Base-by-base conservation (phyloP, 208 protist genomes). In the Leishmania tropica region DNA sequence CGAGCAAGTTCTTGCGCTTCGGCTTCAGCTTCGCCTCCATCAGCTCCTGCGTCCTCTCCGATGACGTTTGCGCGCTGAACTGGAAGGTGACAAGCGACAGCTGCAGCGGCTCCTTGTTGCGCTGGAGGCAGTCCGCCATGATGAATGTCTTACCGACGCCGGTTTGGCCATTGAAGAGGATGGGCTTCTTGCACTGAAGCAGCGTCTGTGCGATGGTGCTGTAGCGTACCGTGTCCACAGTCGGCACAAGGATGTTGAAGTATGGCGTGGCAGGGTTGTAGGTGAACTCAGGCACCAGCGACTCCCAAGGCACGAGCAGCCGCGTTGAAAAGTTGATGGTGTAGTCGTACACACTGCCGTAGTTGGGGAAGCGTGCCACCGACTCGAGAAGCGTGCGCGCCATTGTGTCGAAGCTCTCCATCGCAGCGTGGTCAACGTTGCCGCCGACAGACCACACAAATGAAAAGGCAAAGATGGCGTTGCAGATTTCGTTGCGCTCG, bases 161-260 rank as follows among this genome's bases (percentile, higher is more conserved):
- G 35, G 97, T 98, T 67, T 95, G 92, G n/a, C 99, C 99, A 78
- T 95, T 99, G 83, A 99, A 96, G 70, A 99, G 92, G 54, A 99
- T 76, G 19, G 98, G 96, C 83, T 98, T 95, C 19, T 93, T 88
- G 60, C 84, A 90, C 13, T 92, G 81, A 51, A 99, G 85, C 31
- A 99, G 89, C 28, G 90, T 97, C 87, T 95, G 89, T 13, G 98
- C 86, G n/a, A 99, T 75, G 54, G 91, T 97, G 76, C 94, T 95
- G 85, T 98, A 99, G 47, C 98, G 95, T 68, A 99, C 95, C 35
- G 98, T 99, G 88, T 99, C 99, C 21, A 99, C 89, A 11, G 99
- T 99, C 5, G 99, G 98, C 17, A 99, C 98, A 70, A 99, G 90
- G 45, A 99, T 97, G 83, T 99, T 89, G 88, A 99, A 99, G 92